Evolutionary conservation across 208 protist genomes (phyloP).

Genomic region (Acanthamoeba castellanii): DNA sequence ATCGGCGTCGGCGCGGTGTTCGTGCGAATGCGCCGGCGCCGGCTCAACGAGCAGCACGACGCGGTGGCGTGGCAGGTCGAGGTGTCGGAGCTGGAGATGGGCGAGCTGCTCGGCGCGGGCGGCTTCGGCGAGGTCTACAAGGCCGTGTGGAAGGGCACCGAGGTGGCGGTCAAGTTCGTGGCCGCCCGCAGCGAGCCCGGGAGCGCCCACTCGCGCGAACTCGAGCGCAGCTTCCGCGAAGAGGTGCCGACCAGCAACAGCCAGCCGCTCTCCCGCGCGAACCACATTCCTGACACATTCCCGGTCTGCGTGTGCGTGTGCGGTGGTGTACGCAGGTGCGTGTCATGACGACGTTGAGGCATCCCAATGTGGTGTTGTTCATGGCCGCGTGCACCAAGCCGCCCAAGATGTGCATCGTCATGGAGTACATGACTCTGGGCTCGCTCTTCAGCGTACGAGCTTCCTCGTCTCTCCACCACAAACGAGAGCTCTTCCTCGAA

Average conservation of each 20-base stretch:
- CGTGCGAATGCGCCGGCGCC: no score
- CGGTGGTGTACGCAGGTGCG: not conserved
- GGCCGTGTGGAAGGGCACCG: constrained; percentile 58
- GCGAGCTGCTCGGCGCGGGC: constrained; percentile 8
- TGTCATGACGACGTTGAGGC: not conserved
- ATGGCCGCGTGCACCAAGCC: constrained; percentile 15
- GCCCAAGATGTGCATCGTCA: constrained; percentile 48
- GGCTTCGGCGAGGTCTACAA: constrained; percentile 24
- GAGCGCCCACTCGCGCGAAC: not conserved
- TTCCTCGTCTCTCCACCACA: not conserved
- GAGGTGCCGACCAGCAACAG: not conserved
- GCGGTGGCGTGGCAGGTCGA: not conserved
- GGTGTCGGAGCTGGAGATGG: not conserved
- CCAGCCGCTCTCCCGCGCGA: not conserved
- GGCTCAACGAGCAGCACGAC: not conserved
- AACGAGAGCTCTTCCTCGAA: no score
- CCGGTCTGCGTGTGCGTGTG: no score
- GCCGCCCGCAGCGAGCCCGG: not conserved
- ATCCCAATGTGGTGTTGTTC: constrained; percentile 50
- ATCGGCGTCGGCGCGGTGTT: no score
- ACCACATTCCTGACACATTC: not conserved
- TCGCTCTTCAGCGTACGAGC: not conserved
- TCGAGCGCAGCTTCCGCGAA: not conserved
- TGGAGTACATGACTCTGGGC: constrained; percentile 56
- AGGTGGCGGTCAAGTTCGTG: constrained; percentile 47